Evolutionary conservation across 768 basidiomycete species (phyloP).

Genomic region (Pleurotus djamor): DNA sequence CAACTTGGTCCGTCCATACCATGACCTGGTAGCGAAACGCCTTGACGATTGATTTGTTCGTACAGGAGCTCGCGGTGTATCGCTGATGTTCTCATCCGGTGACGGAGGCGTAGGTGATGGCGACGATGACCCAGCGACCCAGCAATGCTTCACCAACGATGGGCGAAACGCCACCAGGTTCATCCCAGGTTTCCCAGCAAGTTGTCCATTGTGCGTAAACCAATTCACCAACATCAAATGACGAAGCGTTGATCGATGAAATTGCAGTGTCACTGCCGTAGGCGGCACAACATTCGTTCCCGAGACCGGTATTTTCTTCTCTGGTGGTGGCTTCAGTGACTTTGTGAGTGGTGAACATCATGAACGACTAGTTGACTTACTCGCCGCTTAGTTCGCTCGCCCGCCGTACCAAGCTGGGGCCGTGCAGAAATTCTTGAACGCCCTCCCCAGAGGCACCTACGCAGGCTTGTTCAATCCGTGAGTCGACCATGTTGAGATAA

Average conservation of each 20-base stretch:
- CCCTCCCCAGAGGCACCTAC: constrained; percentile 46
- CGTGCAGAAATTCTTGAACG: constrained; percentile 41
- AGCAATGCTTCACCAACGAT: constrained; percentile 58
- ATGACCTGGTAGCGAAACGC: background rate
- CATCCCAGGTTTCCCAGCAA: constrained; percentile 59
- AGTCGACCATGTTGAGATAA: constrained; percentile 16
- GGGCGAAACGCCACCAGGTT: constrained; percentile 54
- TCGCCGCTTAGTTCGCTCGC: background rate
- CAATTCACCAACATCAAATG: too few species aligned
- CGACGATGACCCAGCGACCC: constrained; percentile 46
- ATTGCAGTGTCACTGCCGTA: constrained; percentile 67
- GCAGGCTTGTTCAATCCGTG: constrained; percentile 60
- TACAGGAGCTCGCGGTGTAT: constrained; percentile 66
- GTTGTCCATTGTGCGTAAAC: constrained; percentile 48
- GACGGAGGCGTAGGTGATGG: constrained; percentile 71
- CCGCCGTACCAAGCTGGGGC: constrained; percentile 34
- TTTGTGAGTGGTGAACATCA: constrained; percentile 32
- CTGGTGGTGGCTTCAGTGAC: constrained; percentile 75
- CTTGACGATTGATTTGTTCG: background rate
- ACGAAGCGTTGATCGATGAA: too few species aligned
- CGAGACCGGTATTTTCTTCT: constrained; percentile 59
- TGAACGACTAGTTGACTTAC: background rate
- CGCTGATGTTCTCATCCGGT: constrained; percentile 64
- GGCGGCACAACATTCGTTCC: constrained; percentile 62
- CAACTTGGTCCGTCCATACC: constrained; percentile 45